Conservation (phyloP, 345 rosid genomes). For the Nephelium lappaceum region DNA sequence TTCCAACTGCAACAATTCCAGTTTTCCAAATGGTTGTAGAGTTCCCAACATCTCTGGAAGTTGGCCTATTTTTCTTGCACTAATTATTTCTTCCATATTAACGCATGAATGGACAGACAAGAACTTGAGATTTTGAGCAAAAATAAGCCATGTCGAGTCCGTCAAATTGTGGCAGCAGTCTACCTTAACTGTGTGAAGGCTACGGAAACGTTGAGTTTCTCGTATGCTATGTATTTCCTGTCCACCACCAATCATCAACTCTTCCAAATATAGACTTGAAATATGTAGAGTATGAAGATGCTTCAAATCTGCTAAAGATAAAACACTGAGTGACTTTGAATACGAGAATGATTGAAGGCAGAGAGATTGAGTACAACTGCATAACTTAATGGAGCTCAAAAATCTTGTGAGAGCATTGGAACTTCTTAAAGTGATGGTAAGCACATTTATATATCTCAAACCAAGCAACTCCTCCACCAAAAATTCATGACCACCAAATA, state of each 20-base stretch:
- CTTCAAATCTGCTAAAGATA: neutral
- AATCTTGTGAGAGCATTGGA: neutral
- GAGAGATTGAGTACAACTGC: neutral
- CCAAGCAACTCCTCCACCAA: neutral
- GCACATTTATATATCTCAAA: conserved; percentile 8
- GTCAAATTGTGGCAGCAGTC: neutral
- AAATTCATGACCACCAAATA: neutral
- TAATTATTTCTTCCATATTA: conserved; percentile 10
- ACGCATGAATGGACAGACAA: neutral
- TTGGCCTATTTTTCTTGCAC: neutral
- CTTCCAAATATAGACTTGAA: neutral
- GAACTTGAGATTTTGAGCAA: conserved; percentile 4
- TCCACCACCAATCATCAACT: neutral
- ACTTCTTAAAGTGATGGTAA: neutral
- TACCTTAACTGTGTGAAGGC: neutral
- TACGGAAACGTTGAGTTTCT: neutral
- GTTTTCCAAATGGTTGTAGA: conserved; percentile 9
- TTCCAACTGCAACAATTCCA: neutral
- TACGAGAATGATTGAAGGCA: neutral
- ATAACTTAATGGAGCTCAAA: neutral
- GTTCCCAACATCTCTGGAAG: neutral
- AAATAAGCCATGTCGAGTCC: conserved; percentile 20
- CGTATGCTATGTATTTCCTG: too few species aligned
- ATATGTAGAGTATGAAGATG: neutral
- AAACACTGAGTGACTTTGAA: neutral